Conservation (phyloP, 2,329 filamentous ascomycete genomes). For the Penicillium sp. region DNA sequence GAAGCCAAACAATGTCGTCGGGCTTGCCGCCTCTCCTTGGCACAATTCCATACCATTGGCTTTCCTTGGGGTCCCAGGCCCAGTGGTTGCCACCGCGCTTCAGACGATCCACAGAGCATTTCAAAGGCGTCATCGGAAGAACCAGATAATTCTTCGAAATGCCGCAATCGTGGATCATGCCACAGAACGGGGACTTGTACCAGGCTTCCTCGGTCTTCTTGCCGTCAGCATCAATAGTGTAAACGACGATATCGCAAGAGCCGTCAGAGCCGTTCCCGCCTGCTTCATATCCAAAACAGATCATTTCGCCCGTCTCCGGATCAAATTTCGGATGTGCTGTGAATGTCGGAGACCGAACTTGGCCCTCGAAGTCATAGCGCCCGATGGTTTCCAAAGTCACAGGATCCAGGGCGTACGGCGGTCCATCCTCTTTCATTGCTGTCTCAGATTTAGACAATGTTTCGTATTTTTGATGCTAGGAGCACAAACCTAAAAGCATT, state of each 20-base stretch:
- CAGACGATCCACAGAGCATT: not conserved
- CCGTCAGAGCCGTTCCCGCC: not conserved
- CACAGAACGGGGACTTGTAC: slow-evolving; percentile 56
- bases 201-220: slow-evolving; percentile 53
- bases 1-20: not conserved
- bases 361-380: not conserved
- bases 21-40: not conserved
- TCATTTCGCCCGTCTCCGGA: not conserved
- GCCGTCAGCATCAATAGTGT: slow-evolving; percentile 34
- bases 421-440: not conserved
- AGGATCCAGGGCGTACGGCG: not conserved
- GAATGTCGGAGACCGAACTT: not conserved
- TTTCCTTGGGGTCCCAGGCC: not conserved
- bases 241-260: not conserved
- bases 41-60: not conserved
- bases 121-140: not conserved
- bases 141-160: slow-evolving; percentile 50
- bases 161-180: slow-evolving; percentile 59
- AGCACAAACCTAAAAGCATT: not conserved
- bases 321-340: not conserved
- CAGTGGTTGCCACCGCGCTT: not conserved
- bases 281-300: not conserved
- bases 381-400: not conserved
- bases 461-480: too few relatives aligned
- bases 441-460: too few relatives aligned